Conservation (phyloP, 2,329 filamentous ascomycete species). For the Stagonosporopsis cucurbitacearum region DNA sequence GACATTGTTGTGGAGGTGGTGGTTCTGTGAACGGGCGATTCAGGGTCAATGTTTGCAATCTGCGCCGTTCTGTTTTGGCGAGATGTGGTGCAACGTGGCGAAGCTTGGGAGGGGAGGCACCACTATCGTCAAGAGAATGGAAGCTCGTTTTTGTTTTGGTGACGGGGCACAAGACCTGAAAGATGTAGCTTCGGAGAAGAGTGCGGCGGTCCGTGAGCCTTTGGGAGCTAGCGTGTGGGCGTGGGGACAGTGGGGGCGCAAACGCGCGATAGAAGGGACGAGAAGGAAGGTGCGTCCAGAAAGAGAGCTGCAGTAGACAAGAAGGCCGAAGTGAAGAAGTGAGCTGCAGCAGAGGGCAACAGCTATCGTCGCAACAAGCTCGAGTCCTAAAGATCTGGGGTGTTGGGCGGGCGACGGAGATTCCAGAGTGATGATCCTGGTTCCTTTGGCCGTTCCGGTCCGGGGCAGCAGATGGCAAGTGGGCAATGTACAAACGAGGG, state of each 20-base stretch:
- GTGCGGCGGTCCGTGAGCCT: conserved; percentile 22
- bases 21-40: background rate
- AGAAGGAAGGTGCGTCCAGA: conserved; percentile 5
- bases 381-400: conserved; percentile 12
- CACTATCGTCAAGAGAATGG: conserved; percentile 6
- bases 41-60: conserved; percentile 3
- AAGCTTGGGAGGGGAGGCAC: conserved; percentile 16
- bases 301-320: conserved; percentile 15
- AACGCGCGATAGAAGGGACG: conserved; percentile 18
- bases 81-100: conserved; percentile 15
- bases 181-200: conserved; percentile 9
- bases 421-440: conserved; percentile 25
- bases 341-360: conserved; percentile 19
- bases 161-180: conserved; percentile 1
- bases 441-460: conserved; percentile 20
- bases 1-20: conserved; percentile 33
- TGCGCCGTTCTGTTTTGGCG: conserved; percentile 18
- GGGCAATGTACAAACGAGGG: conserved; percentile 23
- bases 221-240: conserved; percentile 16
- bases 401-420: conserved; percentile 19
- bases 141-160: conserved; percentile 4
- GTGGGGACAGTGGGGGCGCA: conserved; percentile 30
- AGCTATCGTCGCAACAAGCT: conserved; percentile 12
- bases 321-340: conserved; percentile 16
- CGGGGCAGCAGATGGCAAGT: conserved; percentile 16